phyloP scores from a whole-genome alignment of 495 filamentous ascomycete genomes.

The Letharia lupina region DNA sequence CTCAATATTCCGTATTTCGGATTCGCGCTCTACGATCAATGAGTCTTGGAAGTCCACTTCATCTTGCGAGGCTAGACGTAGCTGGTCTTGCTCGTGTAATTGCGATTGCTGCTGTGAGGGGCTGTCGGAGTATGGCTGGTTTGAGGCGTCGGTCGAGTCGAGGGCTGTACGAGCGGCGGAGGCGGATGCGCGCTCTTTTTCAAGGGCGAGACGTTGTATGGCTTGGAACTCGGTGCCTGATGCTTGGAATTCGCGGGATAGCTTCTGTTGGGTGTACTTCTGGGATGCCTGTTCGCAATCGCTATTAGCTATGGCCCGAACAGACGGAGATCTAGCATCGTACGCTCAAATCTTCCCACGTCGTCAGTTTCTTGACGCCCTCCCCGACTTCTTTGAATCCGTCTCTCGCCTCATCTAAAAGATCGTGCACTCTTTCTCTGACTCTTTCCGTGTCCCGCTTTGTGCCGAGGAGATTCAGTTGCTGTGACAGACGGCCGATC shows the following conservation, averaged over 20 bases:
- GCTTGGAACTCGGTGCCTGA: constrained; percentile 83
- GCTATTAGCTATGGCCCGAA: neutral
- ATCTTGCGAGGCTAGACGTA: constrained; percentile 78
- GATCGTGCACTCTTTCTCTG: constrained; percentile 76
- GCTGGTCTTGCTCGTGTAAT: constrained; percentile 66
- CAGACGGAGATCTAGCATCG: constrained; percentile 20
- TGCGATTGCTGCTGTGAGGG: constrained; percentile 47
- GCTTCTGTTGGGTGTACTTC: constrained; percentile 89
- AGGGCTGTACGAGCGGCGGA: constrained; percentile 67
- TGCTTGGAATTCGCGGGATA: constrained; percentile 82
- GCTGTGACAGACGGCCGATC: constrained; percentile 67
- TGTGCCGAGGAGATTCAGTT: constrained; percentile 79
- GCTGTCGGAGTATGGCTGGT: constrained; percentile 29
- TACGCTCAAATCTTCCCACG: constrained; percentile 90
- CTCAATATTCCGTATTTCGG: constrained; percentile 95
- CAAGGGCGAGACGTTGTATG: constrained; percentile 77
- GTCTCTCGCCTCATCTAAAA: constrained; percentile 73
- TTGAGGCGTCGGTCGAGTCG: constrained; percentile 42
- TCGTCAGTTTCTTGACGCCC: constrained; percentile 81
- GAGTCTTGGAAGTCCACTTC: constrained; percentile 98
- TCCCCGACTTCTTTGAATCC: constrained; percentile 92
- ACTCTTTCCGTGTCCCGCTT: constrained; percentile 84
- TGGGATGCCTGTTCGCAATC: constrained; percentile 61
- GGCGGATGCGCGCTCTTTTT: constrained; percentile 84
- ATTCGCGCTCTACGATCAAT: constrained; percentile 88